Conservation (phyloP, 192 early-diverging fungal genomes). For the Coemansia reversa region DNA sequence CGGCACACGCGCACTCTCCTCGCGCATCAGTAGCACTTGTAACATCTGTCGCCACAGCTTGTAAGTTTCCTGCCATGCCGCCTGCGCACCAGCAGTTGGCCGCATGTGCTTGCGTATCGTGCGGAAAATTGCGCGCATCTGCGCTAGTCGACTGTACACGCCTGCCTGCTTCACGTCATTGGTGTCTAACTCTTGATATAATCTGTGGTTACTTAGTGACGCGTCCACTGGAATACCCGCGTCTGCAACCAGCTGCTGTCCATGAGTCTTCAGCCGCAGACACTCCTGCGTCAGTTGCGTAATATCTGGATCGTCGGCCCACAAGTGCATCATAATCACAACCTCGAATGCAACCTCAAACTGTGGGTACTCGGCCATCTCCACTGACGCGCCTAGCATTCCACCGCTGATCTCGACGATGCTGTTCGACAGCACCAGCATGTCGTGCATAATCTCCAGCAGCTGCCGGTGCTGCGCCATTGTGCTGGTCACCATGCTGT, state of each 20-base stretch:
- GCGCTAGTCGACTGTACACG: conserved; percentile 48
- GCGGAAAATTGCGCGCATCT: conserved; percentile 53
- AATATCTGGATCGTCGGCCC: conserved; percentile 60
- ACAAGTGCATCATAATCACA: conserved; percentile 65
- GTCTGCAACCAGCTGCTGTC: conserved; percentile 57
- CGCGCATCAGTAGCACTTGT: conserved; percentile 52
- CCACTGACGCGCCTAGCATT: conserved; percentile 57
- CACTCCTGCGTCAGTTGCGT: conserved; percentile 46
- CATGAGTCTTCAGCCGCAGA: conserved; percentile 39
- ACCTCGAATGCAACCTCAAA: conserved; percentile 63
- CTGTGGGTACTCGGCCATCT: conserved; percentile 56
- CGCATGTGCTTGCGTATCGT: conserved; percentile 56
- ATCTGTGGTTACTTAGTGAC: conserved; percentile 80
- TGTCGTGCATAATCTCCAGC: conserved; percentile 53
- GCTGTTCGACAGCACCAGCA: conserved; percentile 70
- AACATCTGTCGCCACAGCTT: conserved; percentile 58
- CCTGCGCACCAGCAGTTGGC: conserved; percentile 49
- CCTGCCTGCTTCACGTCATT: conserved; percentile 73
- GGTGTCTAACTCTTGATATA: conserved; percentile 81
- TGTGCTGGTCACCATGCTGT: conserved; percentile 55
- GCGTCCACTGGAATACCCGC: conserved; percentile 64
- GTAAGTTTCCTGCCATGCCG: conserved; percentile 55
- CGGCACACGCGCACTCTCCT: conserved; percentile 43
- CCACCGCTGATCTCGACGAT: conserved; percentile 72
- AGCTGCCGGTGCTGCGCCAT: conserved; percentile 52